Evolutionary conservation across 176 grass and related monocot genomes (phyloP), one percentile per base, ranked within the genome.

Genomic region (Aegilops tauschii): DNA sequence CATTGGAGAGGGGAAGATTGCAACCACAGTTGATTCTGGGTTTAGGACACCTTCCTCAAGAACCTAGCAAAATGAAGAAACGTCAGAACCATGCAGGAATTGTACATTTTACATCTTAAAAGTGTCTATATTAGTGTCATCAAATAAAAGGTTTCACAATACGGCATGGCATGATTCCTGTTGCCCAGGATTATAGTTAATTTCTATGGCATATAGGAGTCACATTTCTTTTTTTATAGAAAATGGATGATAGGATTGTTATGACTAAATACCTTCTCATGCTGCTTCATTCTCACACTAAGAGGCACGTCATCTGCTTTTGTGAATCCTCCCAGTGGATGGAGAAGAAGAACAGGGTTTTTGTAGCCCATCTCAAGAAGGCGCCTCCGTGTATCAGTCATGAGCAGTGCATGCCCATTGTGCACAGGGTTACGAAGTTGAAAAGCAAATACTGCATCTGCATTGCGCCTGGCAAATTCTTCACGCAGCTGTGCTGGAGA

Each of bases 1-100:
- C 97, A 99, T 99, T 36, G 97, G 97, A 32, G 97, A 99, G 29
- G 97, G 97, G 77, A 99, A 99, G 49, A 99, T 99, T 44, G 97
- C 84, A 72, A 99, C 92, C 12, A 99, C 94, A 23, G 97, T 99
- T 82, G 97, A 95, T 61, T 99, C 97, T 59, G 97, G 97, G 73
- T 93, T 93, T 84, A 99, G 90, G 59, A 99, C 92, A 79, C 97
- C 97, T 72, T 96, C 97, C 89, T 99, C 97, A 81, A 99, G 90
- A 85, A 99, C 96, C 96, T 98, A 77, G 18, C 18, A 59, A 69
- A 88, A 82, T 58, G 39, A 85, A 50, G 3, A 54, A 8, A 23
- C 7, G 20, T 87, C 52, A 83, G 1, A 87, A 78, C 35, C 18
- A 8, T 36, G 44, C 20, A 88, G 78, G 30, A 69, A 69, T 36